phyloP scores from a whole-genome alignment of 805 yeast species.

The Sugiyamaella smithiae region DNA sequence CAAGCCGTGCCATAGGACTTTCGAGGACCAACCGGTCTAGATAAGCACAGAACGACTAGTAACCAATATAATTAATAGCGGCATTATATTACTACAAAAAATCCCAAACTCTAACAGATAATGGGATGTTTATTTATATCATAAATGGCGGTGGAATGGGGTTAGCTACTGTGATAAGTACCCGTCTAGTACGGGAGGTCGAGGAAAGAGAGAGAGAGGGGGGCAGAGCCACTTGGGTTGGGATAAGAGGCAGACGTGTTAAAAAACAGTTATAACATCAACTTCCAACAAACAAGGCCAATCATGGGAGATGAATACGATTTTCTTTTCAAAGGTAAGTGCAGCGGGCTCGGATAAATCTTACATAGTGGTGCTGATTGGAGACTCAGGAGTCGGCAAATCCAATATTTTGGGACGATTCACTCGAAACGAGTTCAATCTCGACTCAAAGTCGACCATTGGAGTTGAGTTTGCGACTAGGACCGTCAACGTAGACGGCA shows the following conservation, averaged over 20 bases:
- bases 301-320: constrained; percentile 73
- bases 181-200: too few relatives aligned
- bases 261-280: neutral
- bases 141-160: too few relatives aligned
- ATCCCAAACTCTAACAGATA: too few relatives aligned
- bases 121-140: too few relatives aligned
- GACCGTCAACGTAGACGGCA: constrained; percentile 91
- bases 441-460: constrained; percentile 90
- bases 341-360: neutral
- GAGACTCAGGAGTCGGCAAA: constrained; percentile 97
- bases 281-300: constrained; percentile 10
- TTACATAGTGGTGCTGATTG: constrained; percentile 75
- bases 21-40: too few relatives aligned
- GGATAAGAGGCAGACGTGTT: constrained; percentile 3
- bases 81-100: too few relatives aligned
- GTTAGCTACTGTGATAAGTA: too few relatives aligned
- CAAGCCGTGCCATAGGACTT: too few relatives aligned
- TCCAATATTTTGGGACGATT: constrained; percentile 90
- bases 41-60: too few relatives aligned
- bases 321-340: constrained; percentile 69
- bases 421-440: constrained; percentile 92
- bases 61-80: too few relatives aligned
- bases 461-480: constrained; percentile 98
- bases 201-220: too few relatives aligned
- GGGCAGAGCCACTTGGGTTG: neutral